These are phyloP conservation scores for Annulohypoxylon moriforme DNA, from an alignment of 495 filamentous ascomycete species.

Conservation along the genomic window DNA sequence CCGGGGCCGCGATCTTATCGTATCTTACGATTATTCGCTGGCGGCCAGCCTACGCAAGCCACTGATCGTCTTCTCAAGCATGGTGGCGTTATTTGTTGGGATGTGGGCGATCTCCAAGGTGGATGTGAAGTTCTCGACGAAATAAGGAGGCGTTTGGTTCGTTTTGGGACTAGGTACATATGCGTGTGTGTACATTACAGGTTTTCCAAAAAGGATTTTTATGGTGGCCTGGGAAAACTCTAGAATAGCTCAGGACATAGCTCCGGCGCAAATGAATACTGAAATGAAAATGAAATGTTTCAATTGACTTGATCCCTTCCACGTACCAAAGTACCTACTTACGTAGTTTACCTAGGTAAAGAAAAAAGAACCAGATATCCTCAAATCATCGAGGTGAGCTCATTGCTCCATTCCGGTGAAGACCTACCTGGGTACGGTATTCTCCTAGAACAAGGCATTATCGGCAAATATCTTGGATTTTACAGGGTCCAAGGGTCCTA, in stretches of 20 bases:
- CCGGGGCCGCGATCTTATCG: slow-evolving; percentile 80
- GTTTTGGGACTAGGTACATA: slow-evolving; percentile 35
- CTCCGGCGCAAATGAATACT: slow-evolving; percentile 35
- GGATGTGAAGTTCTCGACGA: slow-evolving; percentile 65
- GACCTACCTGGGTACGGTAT: not conserved
- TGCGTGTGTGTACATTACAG: slow-evolving; percentile 33
- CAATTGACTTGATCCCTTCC: not conserved
- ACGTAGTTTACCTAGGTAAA: not conserved
- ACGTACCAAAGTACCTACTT: not conserved
- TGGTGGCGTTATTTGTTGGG: slow-evolving; percentile 77
- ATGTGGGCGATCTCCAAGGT: slow-evolving; percentile 81
- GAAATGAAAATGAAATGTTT: slow-evolving; percentile 20
- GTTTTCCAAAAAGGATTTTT: slow-evolving; percentile 41
- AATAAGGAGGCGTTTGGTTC: slow-evolving; percentile 42
- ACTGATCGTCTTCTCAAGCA: slow-evolving; percentile 78
- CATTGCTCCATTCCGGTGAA: not conserved
- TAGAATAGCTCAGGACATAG: slow-evolving; percentile 40
- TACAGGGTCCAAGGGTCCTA: slow-evolving; percentile 30
- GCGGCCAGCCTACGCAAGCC: slow-evolving; percentile 86
- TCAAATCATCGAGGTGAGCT: not conserved
- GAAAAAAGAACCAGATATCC: not conserved
- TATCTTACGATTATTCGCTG: slow-evolving; percentile 88
- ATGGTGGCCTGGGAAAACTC: slow-evolving; percentile 20
- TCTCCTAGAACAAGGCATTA: slow-evolving; percentile 3
- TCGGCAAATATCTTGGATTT: not conserved